Percentiles rank a stretch among this genome's conserved stretches.
Evolutionary conservation across 176 grass and related monocot species (phyloP).

Genomic region (Oryza officinalis): DNA sequence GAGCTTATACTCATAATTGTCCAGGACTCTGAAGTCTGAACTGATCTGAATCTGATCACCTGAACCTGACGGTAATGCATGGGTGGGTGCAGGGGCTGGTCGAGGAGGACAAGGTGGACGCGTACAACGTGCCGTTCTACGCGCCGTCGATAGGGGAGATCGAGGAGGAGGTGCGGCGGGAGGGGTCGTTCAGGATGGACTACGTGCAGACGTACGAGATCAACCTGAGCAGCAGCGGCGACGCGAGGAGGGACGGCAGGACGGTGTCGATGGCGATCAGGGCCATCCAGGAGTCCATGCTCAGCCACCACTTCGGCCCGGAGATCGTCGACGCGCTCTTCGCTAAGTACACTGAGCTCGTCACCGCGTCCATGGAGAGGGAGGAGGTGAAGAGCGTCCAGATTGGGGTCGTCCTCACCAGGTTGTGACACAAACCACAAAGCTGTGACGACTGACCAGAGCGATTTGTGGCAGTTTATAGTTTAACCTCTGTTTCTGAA

Average conservation of each 20-base stretch:
- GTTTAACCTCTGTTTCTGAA: not conserved
- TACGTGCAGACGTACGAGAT: slow-evolving; percentile 68
- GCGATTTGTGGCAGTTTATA: not conserved
- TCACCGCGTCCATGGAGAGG: slow-evolving; percentile 71
- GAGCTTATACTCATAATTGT: not conserved
- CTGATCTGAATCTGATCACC: not conserved
- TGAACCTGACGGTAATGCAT: not conserved
- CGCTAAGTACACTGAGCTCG: slow-evolving; percentile 61
- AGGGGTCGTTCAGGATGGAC: slow-evolving; percentile 78
- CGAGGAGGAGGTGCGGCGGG: slow-evolving; percentile 62
- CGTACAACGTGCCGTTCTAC: slow-evolving; percentile 90
- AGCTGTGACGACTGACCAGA: slow-evolving; percentile 16
- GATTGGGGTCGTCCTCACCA: slow-evolving; percentile 71
- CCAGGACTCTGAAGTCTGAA: no score
- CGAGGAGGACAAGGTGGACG: slow-evolving; percentile 73
- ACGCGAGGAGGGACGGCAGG: slow-evolving; percentile 70
- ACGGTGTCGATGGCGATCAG: slow-evolving; percentile 76
- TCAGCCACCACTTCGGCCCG: slow-evolving; percentile 78
- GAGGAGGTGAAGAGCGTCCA: slow-evolving; percentile 80
- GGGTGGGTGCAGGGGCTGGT: slow-evolving; percentile 44
- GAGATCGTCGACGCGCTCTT: slow-evolving; percentile 71
- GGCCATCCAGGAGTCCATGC: slow-evolving; percentile 94
- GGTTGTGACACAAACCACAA: slow-evolving; percentile 37
- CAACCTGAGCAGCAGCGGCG: slow-evolving; percentile 66
- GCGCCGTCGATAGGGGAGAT: slow-evolving; percentile 73